Conservation (phyloP, 805 yeast species). For the Kuraishia molischiana region DNA sequence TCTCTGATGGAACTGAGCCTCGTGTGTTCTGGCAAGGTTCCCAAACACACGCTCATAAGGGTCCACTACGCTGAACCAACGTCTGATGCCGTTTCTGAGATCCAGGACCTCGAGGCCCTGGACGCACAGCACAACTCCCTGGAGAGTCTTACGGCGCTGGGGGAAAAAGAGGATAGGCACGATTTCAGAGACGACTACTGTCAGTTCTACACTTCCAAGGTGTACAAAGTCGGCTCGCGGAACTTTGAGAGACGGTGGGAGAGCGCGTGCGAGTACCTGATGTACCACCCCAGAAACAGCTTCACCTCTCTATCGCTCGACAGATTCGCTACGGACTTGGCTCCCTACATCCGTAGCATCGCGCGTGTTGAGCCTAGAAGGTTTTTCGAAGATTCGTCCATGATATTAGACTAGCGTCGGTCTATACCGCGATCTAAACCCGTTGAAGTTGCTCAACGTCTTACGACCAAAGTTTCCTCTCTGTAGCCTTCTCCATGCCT, state of each 20-base stretch:
- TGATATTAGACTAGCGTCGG: slow-evolving; percentile 34
- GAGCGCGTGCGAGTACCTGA: slow-evolving; percentile 12
- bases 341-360: slow-evolving; percentile 18
- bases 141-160: too few species aligned
- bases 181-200: slow-evolving; percentile 1
- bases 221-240: slow-evolving; percentile 15
- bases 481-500: slow-evolving; percentile 83
- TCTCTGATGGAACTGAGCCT: slow-evolving; percentile 20
- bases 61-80: neutral
- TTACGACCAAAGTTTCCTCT: slow-evolving; percentile 42
- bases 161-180: too few species aligned
- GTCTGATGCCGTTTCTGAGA: neutral
- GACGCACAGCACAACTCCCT: too few species aligned
- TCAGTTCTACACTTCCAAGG: slow-evolving; percentile 18
- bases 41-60: neutral
- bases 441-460: slow-evolving; percentile 63
- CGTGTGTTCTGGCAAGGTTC: slow-evolving; percentile 8
- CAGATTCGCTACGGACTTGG: slow-evolving; percentile 11
- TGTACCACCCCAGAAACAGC: slow-evolving; percentile 10
- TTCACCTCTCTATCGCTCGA: slow-evolving; percentile 10
- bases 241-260: slow-evolving; percentile 8
- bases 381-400: neutral
- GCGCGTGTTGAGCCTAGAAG: slow-evolving; percentile 12
- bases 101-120: too few species aligned
- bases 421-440: slow-evolving; percentile 47